Percentiles rank a stretch among this genome's conserved stretches.
Conservation (phyloP, 2,329 filamentous ascomycete genomes). For the Cercospora sojina region DNA sequence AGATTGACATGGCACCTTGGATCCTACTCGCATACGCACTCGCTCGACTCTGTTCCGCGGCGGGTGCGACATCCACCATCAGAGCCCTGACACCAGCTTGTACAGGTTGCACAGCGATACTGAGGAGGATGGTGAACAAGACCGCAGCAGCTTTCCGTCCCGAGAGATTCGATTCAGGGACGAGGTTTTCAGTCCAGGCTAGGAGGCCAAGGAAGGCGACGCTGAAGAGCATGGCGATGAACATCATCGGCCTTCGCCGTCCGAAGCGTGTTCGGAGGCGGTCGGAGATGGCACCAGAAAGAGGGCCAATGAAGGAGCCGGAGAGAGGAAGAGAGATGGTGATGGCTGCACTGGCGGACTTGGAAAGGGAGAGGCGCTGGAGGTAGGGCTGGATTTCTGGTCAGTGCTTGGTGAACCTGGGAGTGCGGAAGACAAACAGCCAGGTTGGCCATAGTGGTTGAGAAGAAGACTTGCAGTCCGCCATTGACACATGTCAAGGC, state of each 20-base stretch:
- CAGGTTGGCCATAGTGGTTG: slow-evolving; percentile 27
- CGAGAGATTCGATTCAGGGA: background rate
- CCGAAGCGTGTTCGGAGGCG: slow-evolving; percentile 19
- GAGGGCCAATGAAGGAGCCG: slow-evolving; percentile 24
- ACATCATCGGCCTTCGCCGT: slow-evolving; percentile 24
- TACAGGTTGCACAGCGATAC: slow-evolving; percentile 21
- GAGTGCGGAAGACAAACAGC: slow-evolving; percentile 11
- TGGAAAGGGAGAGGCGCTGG: slow-evolving; percentile 24
- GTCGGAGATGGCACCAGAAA: slow-evolving; percentile 13
- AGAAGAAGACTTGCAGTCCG: slow-evolving; percentile 30
- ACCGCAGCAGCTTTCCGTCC: slow-evolving; percentile 13
- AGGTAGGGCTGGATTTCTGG: slow-evolving; percentile 20
- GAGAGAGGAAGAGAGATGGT: slow-evolving; percentile 25
- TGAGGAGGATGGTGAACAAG: slow-evolving; percentile 16
- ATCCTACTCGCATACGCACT: slow-evolving; percentile 20
- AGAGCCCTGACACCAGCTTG: slow-evolving; percentile 23
- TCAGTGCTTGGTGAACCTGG: background rate
- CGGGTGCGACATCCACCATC: slow-evolving; percentile 22
- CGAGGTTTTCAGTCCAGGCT: slow-evolving; percentile 20
- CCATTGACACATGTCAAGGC: slow-evolving; percentile 26
- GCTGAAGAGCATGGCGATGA: slow-evolving; percentile 17
- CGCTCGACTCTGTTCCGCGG: slow-evolving; percentile 20
- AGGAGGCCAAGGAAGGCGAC: slow-evolving; percentile 15
- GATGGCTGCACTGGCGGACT: slow-evolving; percentile 24
- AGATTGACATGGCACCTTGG: slow-evolving; percentile 22